Percentiles rank a stretch among this genome's conserved stretches.
phyloP scores from a whole-genome alignment of 352 stramenopile species.

The Pythium inflatum region DNA sequence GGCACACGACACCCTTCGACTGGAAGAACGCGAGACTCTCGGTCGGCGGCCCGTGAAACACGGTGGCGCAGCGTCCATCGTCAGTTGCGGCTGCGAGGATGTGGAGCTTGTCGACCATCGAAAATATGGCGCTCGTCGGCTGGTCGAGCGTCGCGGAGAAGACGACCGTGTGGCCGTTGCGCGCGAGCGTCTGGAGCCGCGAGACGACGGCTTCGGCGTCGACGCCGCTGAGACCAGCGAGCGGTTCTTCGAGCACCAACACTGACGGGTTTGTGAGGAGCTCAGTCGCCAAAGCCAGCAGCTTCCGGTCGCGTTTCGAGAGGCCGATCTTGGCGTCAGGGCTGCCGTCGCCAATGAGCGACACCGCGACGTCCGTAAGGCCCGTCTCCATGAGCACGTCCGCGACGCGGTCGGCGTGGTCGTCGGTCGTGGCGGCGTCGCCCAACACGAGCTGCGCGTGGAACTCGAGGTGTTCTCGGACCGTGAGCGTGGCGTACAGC shows the following conservation, averaged over 20 bases:
- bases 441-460: slow-evolving; percentile 83
- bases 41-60: slow-evolving; percentile 67
- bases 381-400: slow-evolving; percentile 46
- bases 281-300: slow-evolving; percentile 65
- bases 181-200: slow-evolving; percentile 67
- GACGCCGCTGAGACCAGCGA: slow-evolving; percentile 60
- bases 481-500: slow-evolving; percentile 88
- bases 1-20: slow-evolving; percentile 54
- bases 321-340: slow-evolving; percentile 71
- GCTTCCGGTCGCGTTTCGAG: slow-evolving; percentile 63
- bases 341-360: slow-evolving; percentile 48
- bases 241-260: slow-evolving; percentile 88
- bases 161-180: slow-evolving; percentile 65
- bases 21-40: slow-evolving; percentile 68
- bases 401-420: slow-evolving; percentile 47
- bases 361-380: slow-evolving; percentile 48
- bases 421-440: slow-evolving; percentile 34
- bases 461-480: slow-evolving; percentile 86
- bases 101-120: not conserved
- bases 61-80: slow-evolving; percentile 38
- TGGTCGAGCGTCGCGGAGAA: slow-evolving; percentile 48
- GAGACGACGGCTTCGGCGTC: slow-evolving; percentile 58
- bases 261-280: slow-evolving; percentile 80
- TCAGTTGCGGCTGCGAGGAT: not conserved
- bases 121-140: not conserved